Conservation (phyloP, 495 filamentous ascomycete species). For the Hypoxylon perforatum region DNA sequence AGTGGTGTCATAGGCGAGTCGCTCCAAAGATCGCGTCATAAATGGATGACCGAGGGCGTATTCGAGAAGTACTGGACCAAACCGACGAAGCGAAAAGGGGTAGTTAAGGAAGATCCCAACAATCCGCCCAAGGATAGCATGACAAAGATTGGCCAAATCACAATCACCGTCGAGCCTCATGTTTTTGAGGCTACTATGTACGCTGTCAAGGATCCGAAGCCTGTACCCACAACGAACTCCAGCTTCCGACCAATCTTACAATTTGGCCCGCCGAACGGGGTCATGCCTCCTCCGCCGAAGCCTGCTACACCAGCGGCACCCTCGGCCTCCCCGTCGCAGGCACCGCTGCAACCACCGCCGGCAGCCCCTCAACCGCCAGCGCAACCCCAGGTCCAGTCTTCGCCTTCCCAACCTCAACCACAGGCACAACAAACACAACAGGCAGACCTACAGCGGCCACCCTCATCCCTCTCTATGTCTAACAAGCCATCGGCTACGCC, state of each 20-base stretch:
- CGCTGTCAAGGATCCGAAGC: conserved; percentile 78
- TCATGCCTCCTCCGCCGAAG: conserved; percentile 65
- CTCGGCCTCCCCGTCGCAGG: conserved; percentile 18
- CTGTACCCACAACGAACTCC: conserved; percentile 50
- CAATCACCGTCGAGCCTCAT: conserved; percentile 90
- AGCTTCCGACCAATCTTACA: conserved; percentile 72
- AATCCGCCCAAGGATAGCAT: conserved; percentile 90
- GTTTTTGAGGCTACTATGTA: conserved; percentile 88
- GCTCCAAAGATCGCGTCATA: conserved; percentile 82
- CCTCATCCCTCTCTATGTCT: conserved; percentile 20
- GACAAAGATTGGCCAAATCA: conserved; percentile 81
- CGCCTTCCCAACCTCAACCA: conserved; percentile 19
- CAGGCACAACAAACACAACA: conserved; percentile 33
- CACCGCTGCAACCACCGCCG: background rate
- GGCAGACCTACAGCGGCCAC: conserved; percentile 32
- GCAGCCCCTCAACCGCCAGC: conserved; percentile 8
- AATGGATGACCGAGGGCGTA: conserved; percentile 89
- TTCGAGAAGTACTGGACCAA: conserved; percentile 96
- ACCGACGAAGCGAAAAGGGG: conserved; percentile 82
- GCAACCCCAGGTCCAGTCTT: conserved; percentile 35
- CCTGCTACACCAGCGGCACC: conserved; percentile 45
- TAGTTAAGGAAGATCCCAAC: conserved; percentile 71
- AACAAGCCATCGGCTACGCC: conserved; percentile 32
- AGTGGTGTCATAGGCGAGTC: conserved; percentile 89
- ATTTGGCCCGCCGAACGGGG: conserved; percentile 72